Conservation (phyloP, 2,329 filamentous ascomycete genomes). For the Fusarium nygamai region DNA sequence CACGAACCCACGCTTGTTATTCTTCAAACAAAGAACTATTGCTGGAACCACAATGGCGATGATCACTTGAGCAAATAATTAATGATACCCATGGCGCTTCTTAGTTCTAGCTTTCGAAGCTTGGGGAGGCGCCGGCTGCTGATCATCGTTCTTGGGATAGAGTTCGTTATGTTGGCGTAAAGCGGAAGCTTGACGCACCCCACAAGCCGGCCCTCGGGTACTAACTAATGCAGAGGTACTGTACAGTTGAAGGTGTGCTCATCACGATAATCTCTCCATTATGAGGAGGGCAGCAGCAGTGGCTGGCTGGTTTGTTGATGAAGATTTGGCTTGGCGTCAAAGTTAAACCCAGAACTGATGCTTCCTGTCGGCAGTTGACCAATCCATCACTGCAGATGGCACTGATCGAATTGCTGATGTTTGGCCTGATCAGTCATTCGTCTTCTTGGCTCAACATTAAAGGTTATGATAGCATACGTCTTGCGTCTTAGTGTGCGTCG, state of each 20-base stretch:
- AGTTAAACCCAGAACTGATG: not conserved
- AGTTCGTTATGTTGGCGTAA: conserved; percentile 31
- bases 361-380: conserved; percentile 18
- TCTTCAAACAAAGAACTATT: not conserved
- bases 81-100: not conserved
- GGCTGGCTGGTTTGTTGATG: not conserved
- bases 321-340: conserved; percentile 15
- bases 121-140: not conserved
- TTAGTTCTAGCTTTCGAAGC: conserved; percentile 4
- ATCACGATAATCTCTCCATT: not conserved
- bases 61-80: not conserved
- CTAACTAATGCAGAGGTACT: conserved; percentile 33
- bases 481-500: not conserved
- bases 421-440: not conserved
- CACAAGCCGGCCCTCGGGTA: conserved; percentile 26
- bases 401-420: not conserved
- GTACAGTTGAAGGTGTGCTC: not conserved
- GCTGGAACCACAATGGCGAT: not conserved
- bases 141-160: conserved; percentile 22
- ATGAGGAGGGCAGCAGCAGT: not conserved
- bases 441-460: not conserved
- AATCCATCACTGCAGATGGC: not conserved
- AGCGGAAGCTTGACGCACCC: conserved; percentile 27
- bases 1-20: not conserved
- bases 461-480: not conserved